Evolutionary conservation across 805 yeast genomes (phyloP), one percentile per base, ranked within the genome.

Genomic region (Ogataea parapolymorpha): DNA sequence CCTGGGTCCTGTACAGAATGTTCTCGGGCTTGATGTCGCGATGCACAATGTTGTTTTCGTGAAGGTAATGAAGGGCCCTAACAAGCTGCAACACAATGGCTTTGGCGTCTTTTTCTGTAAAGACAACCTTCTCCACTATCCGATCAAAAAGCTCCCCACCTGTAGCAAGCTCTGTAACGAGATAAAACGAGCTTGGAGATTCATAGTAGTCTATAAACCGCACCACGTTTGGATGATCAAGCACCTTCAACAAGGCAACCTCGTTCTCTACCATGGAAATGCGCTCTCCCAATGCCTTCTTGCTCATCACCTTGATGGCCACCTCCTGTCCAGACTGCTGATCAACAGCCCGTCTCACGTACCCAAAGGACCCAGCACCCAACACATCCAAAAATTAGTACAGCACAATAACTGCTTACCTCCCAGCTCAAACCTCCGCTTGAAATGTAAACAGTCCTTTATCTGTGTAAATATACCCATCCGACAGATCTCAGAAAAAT

Each of bases 71-170:
- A 17, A 89, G 69, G 2, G 96, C 96, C 37, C 75, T 73, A 32
- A 86, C 63, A 42, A 87, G 72, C 55, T 88, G 93, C 15, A 70
- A 66, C n/a, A 88, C 65, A 22, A 86, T 79, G 39, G 66, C 58
- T 2, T 80, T 80, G 2, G 95, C 96, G 60, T 88, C 95, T 44
- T 70, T 70, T 59, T 89, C 97, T 5, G 95, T 85, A 62, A 85
- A 89, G 40, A 79, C 71, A 10, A 95, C 95, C 52, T 78, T 68
- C 32, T 77, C 69, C 24, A 87, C 72, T 48, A 89, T 90, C 37
- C 96, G 68, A 50, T 87, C 95, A 58, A 90, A 90, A 41, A 89
- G 67, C 62, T 89, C 96, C 32, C 97, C 97, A 26, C 97, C 97
- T 2, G 85, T 80, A 18, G 96, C 96, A 53, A 89, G 68, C 60